These are phyloP conservation scores for Chaetoceros tenuissimus DNA, from an alignment of 108 stramenopile species.

Conservation along the genomic window DNA sequence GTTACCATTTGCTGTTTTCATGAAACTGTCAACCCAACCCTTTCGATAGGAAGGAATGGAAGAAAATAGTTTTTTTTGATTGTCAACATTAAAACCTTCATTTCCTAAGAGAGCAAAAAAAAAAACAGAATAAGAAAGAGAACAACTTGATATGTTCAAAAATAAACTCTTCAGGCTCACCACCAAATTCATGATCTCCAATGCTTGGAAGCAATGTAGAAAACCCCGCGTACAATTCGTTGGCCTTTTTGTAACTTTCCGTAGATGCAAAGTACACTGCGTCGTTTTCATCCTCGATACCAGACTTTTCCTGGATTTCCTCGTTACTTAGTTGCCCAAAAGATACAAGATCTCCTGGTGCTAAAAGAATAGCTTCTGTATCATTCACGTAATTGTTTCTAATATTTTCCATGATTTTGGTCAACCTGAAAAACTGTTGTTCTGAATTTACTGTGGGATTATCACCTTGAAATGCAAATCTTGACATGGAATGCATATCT, in stretches of 20 bases:
- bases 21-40: constrained; percentile 2
- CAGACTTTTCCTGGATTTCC: not conserved
- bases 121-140: too few relatives aligned
- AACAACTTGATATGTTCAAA: too few relatives aligned
- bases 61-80: too few relatives aligned
- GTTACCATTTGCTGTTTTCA: not conserved
- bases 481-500: too few relatives aligned
- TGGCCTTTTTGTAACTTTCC: not conserved
- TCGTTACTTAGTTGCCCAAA: not conserved
- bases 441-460: too few relatives aligned
- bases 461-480: too few relatives aligned
- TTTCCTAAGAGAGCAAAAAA: too few relatives aligned
- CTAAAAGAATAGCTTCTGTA: not conserved
- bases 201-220: not conserved
- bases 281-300: not conserved
- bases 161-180: not conserved
- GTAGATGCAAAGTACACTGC: constrained; percentile 1
- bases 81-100: too few relatives aligned
- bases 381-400: not conserved
- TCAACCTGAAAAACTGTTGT: too few relatives aligned
- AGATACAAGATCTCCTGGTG: constrained; percentile 2
- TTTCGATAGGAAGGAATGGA: too few relatives aligned
- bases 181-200: constrained; percentile 2
- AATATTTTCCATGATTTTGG: constrained; percentile 1
- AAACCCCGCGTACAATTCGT: constrained; percentile 1